These are phyloP conservation scores for Talaromyces funiculosus DNA, from an alignment of 2,329 filamentous ascomycete genomes.

Conservation along the genomic window DNA sequence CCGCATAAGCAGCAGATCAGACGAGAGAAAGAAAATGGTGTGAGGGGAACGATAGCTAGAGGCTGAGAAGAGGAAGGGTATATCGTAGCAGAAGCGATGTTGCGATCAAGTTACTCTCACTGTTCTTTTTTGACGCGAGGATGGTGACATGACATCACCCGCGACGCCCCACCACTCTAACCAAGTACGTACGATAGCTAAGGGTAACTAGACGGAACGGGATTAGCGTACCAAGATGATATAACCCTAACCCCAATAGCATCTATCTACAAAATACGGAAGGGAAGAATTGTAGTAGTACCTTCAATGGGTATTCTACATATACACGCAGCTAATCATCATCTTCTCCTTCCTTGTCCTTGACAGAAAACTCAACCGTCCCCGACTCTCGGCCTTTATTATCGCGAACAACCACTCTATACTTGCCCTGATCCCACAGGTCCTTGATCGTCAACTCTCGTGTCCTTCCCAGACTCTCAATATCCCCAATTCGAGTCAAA, in stretches of 20 bases:
- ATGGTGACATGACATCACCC: conserved; percentile 33
- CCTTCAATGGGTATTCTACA: neutral
- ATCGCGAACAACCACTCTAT: conserved; percentile 55
- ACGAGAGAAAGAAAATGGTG: neutral
- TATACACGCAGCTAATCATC: conserved; percentile 18
- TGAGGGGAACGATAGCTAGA: neutral
- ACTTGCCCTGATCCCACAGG: conserved; percentile 76
- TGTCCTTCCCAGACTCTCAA: conserved; percentile 90
- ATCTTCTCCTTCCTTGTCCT: conserved; percentile 31
- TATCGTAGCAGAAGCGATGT: neutral
- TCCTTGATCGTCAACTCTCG: conserved; percentile 94
- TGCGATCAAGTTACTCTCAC: neutral
- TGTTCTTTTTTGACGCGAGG: conserved; percentile 9
- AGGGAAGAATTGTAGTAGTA: neutral
- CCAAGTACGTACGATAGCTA: neutral
- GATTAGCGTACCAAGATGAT: neutral
- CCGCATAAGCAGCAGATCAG: neutral
- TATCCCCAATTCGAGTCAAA: conserved; percentile 77
- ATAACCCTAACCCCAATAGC: neutral
- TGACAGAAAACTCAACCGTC: conserved; percentile 44
- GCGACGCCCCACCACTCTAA: neutral
- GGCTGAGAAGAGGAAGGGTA: neutral
- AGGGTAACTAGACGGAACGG: neutral
- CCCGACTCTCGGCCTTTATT: conserved; percentile 43
- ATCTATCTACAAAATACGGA: neutral